Conservation (phyloP, 805 yeast genomes). For the Ogataea glucozyma region DNA sequence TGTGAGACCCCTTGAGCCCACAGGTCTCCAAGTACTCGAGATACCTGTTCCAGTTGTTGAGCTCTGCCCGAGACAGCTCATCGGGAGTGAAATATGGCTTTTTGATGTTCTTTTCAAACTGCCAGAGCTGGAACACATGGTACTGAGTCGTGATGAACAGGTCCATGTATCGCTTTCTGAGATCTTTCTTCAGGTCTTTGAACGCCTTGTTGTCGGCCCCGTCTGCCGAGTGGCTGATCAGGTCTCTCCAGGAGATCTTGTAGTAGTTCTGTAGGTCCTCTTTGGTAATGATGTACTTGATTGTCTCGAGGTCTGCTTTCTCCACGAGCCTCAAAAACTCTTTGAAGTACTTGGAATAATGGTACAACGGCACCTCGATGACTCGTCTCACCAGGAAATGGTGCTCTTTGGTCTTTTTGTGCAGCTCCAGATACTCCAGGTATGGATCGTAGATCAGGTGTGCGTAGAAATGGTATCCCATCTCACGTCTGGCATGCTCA, state of each 20-base stretch:
- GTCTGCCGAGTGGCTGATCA: slow-evolving; percentile 19
- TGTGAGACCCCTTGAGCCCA: slow-evolving; percentile 23
- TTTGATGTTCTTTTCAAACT: slow-evolving; percentile 46
- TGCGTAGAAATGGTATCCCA: slow-evolving; percentile 55
- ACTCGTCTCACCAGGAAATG: slow-evolving; percentile 47
- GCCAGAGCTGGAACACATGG: slow-evolving; percentile 48
- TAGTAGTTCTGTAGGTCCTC: slow-evolving; percentile 24
- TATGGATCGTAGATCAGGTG: slow-evolving; percentile 54
- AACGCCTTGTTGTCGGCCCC: slow-evolving; percentile 15
- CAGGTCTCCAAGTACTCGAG: slow-evolving; percentile 50
- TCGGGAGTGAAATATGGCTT: slow-evolving; percentile 41
- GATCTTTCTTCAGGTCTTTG: slow-evolving; percentile 36
- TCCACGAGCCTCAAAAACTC: slow-evolving; percentile 39
- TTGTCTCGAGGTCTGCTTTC: slow-evolving; percentile 29
- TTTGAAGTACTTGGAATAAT: slow-evolving; percentile 49
- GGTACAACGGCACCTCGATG: slow-evolving; percentile 58
- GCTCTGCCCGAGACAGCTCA: slow-evolving; percentile 43
- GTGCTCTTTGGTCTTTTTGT: slow-evolving; percentile 34
- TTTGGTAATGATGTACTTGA: slow-evolving; percentile 27
- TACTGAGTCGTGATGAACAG: slow-evolving; percentile 57
- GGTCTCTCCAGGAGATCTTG: slow-evolving; percentile 27
- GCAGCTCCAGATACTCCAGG: slow-evolving; percentile 41
- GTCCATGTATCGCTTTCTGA: slow-evolving; percentile 53
- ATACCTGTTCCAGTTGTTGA: slow-evolving; percentile 61
- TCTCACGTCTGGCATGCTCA: slow-evolving; percentile 46